Evolutionary conservation across 73 alveolate genomes (phyloP).

Genomic region (Tetrahymena elliotti): DNA sequence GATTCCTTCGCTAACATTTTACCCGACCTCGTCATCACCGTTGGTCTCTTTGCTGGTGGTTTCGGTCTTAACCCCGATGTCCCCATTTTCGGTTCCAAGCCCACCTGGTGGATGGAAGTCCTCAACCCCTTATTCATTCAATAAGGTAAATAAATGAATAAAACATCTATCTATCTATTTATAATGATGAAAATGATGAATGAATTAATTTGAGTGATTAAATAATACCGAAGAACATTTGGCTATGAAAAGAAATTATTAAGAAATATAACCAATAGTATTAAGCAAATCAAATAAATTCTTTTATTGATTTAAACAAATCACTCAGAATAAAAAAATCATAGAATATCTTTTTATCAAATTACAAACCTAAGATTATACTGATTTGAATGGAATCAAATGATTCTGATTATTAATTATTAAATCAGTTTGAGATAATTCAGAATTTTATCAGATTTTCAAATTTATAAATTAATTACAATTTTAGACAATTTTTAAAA

Average conservation of each 20-base stretch:
- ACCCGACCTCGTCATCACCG: conserved; percentile 52
- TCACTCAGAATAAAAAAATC: background rate
- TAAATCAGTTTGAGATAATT: too few relatives aligned
- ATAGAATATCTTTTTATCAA: background rate
- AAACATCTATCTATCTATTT: too few relatives aligned
- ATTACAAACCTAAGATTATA: background rate
- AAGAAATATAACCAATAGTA: background rate
- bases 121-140: background rate
- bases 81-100: conserved; percentile 54
- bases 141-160: background rate
- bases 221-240: too few relatives aligned
- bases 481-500: background rate
- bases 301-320: background rate
- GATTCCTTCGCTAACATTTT: conserved; percentile 24
- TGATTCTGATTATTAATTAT: background rate
- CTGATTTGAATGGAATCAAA: background rate
- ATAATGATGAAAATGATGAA: too few relatives aligned
- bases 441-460: background rate
- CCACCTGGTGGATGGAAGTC: conserved; percentile 65
- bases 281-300: background rate
- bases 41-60: conserved; percentile 77
- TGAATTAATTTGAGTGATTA: background rate
- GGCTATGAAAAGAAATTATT: background rate
- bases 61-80: conserved; percentile 68
- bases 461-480: background rate